A percentile compares a stretch with the other conserved stretches of the same genome.
phyloP scores from a whole-genome alignment of 2,329 filamentous ascomycete genomes.

The Fusarium mexicanum region DNA sequence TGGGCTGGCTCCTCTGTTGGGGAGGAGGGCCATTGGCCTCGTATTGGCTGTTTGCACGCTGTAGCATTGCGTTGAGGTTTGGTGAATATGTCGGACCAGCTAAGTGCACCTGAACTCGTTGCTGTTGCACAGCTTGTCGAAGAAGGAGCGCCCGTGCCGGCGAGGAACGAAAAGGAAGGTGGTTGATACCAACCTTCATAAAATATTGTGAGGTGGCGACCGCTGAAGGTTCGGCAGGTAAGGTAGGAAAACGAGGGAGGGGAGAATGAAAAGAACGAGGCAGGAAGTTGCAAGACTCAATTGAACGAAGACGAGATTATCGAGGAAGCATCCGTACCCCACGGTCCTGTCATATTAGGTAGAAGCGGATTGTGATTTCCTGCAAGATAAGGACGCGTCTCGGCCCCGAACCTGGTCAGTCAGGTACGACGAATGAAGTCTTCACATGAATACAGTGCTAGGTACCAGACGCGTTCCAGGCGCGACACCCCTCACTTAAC shows the following conservation, averaged over 20 bases:
- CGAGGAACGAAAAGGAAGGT: conserved; percentile 50
- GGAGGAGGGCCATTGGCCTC: conserved; percentile 50
- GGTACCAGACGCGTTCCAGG: conserved; percentile 27
- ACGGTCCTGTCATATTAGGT: conserved; percentile 16
- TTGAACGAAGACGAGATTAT: not conserved
- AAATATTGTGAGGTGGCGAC: conserved; percentile 33
- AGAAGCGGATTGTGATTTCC: conserved; percentile 7
- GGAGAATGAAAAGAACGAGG: not conserved
- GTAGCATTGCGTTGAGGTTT: conserved; percentile 48
- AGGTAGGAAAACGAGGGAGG: not conserved
- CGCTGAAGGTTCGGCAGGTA: not conserved
- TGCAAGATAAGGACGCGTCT: conserved; percentile 29
- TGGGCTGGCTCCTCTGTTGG: conserved; percentile 49
- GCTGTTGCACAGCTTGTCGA: conserved; percentile 32
- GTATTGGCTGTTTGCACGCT: conserved; percentile 50
- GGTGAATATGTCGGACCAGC: conserved; percentile 19
- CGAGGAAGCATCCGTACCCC: conserved; percentile 3
- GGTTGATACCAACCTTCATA: conserved; percentile 49
- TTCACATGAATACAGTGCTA: not conserved
- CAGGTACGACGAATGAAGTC: conserved; percentile 14
- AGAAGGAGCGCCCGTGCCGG: conserved; percentile 45
- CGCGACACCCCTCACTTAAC: conserved; percentile 26
- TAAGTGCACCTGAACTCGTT: conserved; percentile 40
- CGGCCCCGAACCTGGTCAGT: not conserved
- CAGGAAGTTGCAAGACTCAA: not conserved